Evolutionary conservation across 306 rosid species (phyloP), one percentile per base, ranked within the genome.

Genomic region (Lathyrus oleraceus): DNA sequence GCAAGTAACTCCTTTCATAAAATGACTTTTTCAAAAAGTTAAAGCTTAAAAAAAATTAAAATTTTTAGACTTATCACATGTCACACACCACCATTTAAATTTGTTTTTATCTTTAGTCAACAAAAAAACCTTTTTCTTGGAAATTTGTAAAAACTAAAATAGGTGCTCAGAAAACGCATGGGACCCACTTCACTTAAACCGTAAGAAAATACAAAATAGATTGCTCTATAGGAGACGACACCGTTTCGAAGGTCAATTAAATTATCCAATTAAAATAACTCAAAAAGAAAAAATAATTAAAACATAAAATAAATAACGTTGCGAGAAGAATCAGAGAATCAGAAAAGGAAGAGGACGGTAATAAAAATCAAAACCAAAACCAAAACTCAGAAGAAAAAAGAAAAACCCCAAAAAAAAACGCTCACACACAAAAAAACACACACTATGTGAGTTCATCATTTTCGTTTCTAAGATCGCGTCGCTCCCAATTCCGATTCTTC

Each of bases 171-270:
- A 54, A 54, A 23, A 32, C 39, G 6, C 35, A 23, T 23, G 36
- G 56, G 56, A 23, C 61, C 61, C 61, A 54, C 36, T 54, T 12
- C 36, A 5, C 11, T 2, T 13, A 12, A 54, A 23, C 35, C 8
- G 36, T 5, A 54, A 23, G 16, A 23, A 5, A 32, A 54, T 5
- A 54, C 36, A 54, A 54, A 53, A 10, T 53, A 13, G n/a, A 30
- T 54, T 54, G 61, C 8, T 54, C 15, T 2, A 32, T 15, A 8
- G 5, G 16, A 54, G 16, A 54, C 36, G 36, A 54, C 61, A 54
- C 61, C 61, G 36, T 54, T 54, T 54, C 61, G 36, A n/a, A 9
- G 27, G 61, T 54, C 36, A 54, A 54, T 54, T 54, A 54, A 12
- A 54, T 16, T 8, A 48, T 4, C 52, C 52, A 45, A 45, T n/a